Evolutionary conservation across 352 stramenopile species (phyloP).

Genomic region (Globisporangium paddicum): DNA sequence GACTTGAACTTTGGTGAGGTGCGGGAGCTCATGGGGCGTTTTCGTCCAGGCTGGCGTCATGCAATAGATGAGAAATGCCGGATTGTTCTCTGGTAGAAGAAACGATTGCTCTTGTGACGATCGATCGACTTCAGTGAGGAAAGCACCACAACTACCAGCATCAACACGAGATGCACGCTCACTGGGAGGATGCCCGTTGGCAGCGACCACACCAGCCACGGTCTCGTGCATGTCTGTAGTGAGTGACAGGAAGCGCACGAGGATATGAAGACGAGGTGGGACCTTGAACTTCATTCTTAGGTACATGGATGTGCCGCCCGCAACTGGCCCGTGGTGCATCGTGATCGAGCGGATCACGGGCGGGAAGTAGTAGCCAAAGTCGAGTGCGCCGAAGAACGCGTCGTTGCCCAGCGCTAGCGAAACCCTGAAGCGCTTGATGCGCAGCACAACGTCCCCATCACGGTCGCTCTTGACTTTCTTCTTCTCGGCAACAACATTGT

Average conservation of each 20-base stretch:
- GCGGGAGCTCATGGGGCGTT: slow-evolving; percentile 18
- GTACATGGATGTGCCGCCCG: slow-evolving; percentile 47
- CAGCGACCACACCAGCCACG: slow-evolving; percentile 13
- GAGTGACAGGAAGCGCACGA: slow-evolving; percentile 51
- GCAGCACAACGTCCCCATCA: slow-evolving; percentile 6
- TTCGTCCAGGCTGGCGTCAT: slow-evolving; percentile 40
- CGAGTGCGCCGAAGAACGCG: slow-evolving; percentile 34
- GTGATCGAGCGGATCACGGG: slow-evolving; percentile 56
- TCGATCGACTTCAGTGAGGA: not conserved
- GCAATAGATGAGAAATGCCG: slow-evolving; percentile 41
- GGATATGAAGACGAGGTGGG: slow-evolving; percentile 32
- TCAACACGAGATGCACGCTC: not conserved
- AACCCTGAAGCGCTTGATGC: slow-evolving; percentile 32
- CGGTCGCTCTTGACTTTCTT: slow-evolving; percentile 9
- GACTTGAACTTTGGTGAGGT: slow-evolving; percentile 69
- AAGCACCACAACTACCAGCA: not conserved
- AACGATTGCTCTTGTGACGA: not conserved
- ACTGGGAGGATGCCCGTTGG: not conserved
- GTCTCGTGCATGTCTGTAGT: slow-evolving; percentile 16
- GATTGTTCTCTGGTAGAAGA: slow-evolving; percentile 18
- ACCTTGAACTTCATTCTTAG: slow-evolving; percentile 76
- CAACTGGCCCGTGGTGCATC: slow-evolving; percentile 59
- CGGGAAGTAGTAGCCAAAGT: slow-evolving; percentile 53
- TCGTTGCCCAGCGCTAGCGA: slow-evolving; percentile 38
- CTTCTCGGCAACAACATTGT: not conserved